Conservation (phyloP, 352 stramenopile genomes). For the Pythium angustatum region DNA sequence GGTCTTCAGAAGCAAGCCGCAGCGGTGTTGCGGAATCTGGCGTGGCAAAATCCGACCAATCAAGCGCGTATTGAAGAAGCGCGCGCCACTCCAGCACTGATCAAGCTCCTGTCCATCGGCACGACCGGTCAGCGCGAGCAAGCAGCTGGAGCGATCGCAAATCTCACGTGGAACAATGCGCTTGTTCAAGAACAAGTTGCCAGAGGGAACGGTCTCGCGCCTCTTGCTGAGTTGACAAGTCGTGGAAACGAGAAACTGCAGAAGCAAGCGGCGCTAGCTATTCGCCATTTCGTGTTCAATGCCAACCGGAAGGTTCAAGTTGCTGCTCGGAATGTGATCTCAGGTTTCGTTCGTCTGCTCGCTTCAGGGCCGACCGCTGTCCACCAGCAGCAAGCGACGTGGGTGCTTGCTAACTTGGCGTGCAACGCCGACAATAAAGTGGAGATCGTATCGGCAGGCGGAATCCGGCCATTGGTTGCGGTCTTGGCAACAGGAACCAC, state of each 20-base stretch:
- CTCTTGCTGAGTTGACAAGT: slow-evolving; percentile 14
- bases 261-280: slow-evolving; percentile 18
- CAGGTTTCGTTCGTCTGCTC: slow-evolving; percentile 15
- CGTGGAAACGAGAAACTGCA: slow-evolving; percentile 21
- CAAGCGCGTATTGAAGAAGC: slow-evolving; percentile 19
- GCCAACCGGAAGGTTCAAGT: slow-evolving; percentile 21
- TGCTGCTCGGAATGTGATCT: slow-evolving; percentile 8
- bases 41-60: slow-evolving; percentile 17
- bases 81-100: slow-evolving; percentile 3
- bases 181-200: slow-evolving; percentile 14
- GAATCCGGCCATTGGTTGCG: slow-evolving; percentile 12
- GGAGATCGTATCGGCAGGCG: slow-evolving; percentile 21
- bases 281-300: slow-evolving; percentile 22
- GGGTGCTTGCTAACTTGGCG: slow-evolving; percentile 22
- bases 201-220: neutral
- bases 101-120: slow-evolving; percentile 5
- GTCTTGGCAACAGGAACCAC: slow-evolving; percentile 4
- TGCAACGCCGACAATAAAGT: slow-evolving; percentile 25
- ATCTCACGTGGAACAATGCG: slow-evolving; percentile 24
- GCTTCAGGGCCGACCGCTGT: neutral
- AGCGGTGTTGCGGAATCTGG: slow-evolving; percentile 23
- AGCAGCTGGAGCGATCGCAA: slow-evolving; percentile 23
- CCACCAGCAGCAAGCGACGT: slow-evolving; percentile 23
- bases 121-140: slow-evolving; percentile 19
- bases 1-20: slow-evolving; percentile 24